A percentile compares a stretch with the other conserved stretches of the same genome.
phyloP scores from a whole-genome alignment of 202 grass and related monocot species.

The Miscanthus sacchariflorus region DNA sequence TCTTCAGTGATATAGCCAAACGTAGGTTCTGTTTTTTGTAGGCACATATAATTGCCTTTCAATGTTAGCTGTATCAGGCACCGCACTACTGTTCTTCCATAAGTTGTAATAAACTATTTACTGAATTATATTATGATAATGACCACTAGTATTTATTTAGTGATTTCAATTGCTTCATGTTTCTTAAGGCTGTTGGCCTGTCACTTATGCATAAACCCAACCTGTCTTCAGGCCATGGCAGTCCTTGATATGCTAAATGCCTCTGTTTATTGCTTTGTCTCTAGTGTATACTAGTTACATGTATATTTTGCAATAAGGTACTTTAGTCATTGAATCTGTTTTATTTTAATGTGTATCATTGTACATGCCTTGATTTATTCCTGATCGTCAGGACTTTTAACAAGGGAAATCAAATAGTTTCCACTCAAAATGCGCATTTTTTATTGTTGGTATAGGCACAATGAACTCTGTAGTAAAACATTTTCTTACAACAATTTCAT shows the following conservation, averaged over 20 bases:
- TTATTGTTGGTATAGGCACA: slow-evolving; percentile 5
- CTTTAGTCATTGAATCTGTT: neutral
- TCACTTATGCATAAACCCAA: neutral
- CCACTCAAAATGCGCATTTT: neutral
- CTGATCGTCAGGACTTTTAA: neutral
- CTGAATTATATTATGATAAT: neutral
- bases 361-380: neutral
- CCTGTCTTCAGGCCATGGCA: neutral
- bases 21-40: slow-evolving; percentile 50
- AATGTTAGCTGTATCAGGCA: neutral
- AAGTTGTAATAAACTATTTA: neutral
- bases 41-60: neutral
- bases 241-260: neutral
- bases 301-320: neutral
- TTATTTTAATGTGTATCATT: slow-evolving; percentile 7
- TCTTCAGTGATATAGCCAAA: slow-evolving; percentile 74
- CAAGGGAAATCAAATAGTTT: neutral
- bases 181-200: neutral
- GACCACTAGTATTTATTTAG: neutral
- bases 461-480: neutral
- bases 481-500: neutral
- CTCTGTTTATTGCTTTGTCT: neutral
- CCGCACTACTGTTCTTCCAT: neutral
- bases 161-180: neutral
- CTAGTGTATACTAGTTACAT: too few species aligned